Conservation (phyloP, 164 flowering plant genomes). For the Chimonanthus praecox region DNA sequence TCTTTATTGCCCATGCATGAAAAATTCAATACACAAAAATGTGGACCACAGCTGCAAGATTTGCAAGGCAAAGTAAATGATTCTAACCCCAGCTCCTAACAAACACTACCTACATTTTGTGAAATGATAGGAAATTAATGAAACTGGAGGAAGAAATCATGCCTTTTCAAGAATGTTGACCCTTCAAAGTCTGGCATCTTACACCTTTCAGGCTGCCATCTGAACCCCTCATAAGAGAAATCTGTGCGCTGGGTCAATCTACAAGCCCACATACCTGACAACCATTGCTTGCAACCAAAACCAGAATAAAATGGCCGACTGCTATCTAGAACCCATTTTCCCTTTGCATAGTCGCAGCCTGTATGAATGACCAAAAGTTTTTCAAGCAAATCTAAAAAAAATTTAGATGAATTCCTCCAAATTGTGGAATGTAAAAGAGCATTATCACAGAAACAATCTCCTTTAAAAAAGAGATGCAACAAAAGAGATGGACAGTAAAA, state of each 20-base stretch:
- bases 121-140: neutral
- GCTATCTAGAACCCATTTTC: slow-evolving; percentile 64
- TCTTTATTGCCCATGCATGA: neutral
- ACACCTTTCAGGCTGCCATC: slow-evolving; percentile 75
- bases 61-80: neutral
- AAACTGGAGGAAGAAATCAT: neutral
- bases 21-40: neutral
- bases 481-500: too few species aligned
- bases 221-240: slow-evolving; percentile 57
- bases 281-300: slow-evolving; percentile 63
- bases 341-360: slow-evolving; percentile 79
- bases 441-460: too few species aligned
- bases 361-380: slow-evolving; percentile 6
- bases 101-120: neutral
- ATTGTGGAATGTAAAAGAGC: too few species aligned
- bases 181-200: slow-evolving; percentile 58
- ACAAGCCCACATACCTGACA: slow-evolving; percentile 87
- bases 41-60: neutral
- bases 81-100: neutral
- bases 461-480: too few species aligned
- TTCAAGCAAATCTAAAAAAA: too few species aligned
- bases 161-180: slow-evolving; percentile 55
- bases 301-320: slow-evolving; percentile 74
- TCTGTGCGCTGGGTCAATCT: slow-evolving; percentile 55
- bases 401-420: too few species aligned